Base-by-base conservation (phyloP, 257 asterid species). In the Striga asiatica region DNA sequence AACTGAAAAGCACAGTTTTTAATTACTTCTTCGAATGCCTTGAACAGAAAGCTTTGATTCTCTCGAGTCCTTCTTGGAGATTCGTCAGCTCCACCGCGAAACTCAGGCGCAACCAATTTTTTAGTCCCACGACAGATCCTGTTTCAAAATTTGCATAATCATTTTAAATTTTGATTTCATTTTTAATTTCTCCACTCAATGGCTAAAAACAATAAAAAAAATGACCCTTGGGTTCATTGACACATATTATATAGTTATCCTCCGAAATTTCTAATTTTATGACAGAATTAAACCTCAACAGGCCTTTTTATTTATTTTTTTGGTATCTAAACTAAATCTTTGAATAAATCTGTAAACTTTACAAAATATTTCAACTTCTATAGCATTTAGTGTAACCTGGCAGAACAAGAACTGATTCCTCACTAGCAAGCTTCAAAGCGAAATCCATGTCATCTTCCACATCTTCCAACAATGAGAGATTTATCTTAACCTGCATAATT, bases 111-210 rank as follows among this genome's bases (percentile, higher is more conserved):
- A 78, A 11, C 94, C 95, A 78, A 61, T 81, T 67, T 74, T 64
- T 78, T 32, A 83, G 34, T 41, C 94, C 95, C 75, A 83, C 47
- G 8, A 69, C 58, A 32, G 72, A 56, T 11, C 94, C 94, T 86
- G 71, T 8, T 61, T 21, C 39, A 57, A 27, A 27, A 27, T 7
- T 3, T 2, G 32, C 32, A 27, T 27, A 3, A 27, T 27, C 7
- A 2, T 7, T 27, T 27, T 27, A 27, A 7, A 7, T 27, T n/a
- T n/a, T n/a, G n/a, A n/a, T n/a, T n/a, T n/a, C n/a, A n/a, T n/a
- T n/a, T n/a, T n/a, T n/a, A n/a, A n/a, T n/a, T n/a, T n/a, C n/a
- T n/a, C n/a, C n/a, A n/a, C n/a, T n/a, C n/a, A n/a, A n/a, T n/a
- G n/a, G n/a, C n/a, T n/a, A n/a, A n/a, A n/a, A n/a, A n/a, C n/a